Evolutionary conservation across 2,329 filamentous ascomycete genomes (phyloP).

Genomic region (Exophiala phaeomuriformis): DNA sequence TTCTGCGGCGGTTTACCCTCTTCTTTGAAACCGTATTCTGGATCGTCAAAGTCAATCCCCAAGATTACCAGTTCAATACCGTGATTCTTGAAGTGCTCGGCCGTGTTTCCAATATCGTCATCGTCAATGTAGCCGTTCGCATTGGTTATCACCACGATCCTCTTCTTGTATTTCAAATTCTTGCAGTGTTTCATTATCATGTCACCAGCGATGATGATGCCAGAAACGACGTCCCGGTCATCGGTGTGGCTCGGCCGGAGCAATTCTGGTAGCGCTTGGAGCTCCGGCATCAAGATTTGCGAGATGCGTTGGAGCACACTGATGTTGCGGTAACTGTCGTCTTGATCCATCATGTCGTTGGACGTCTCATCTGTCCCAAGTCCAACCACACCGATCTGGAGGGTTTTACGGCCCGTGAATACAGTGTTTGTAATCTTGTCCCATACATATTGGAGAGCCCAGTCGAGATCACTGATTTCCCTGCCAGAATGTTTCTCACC

Average conservation of each 20-base stretch:
- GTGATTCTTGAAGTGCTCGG: slow-evolving; percentile 52
- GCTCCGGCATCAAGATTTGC: slow-evolving; percentile 62
- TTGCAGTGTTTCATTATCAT: slow-evolving; percentile 77
- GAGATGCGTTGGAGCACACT: slow-evolving; percentile 57
- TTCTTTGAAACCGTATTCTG: slow-evolving; percentile 84
- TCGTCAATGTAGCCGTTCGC: slow-evolving; percentile 65
- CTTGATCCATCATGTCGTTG: slow-evolving; percentile 55
- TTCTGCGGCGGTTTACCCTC: slow-evolving; percentile 71
- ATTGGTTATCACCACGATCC: slow-evolving; percentile 80
- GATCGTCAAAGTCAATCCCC: slow-evolving; percentile 91
- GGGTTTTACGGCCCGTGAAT: slow-evolving; percentile 64
- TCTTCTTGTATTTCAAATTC: slow-evolving; percentile 71
- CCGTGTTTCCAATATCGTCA: slow-evolving; percentile 51
- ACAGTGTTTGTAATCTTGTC: slow-evolving; percentile 77
- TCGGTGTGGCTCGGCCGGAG: slow-evolving; percentile 62
- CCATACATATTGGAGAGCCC: slow-evolving; percentile 87
- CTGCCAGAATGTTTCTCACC: slow-evolving; percentile 63
- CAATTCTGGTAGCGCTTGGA: slow-evolving; percentile 56
- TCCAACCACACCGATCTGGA: slow-evolving; percentile 70
- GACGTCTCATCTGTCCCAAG: slow-evolving; percentile 70
- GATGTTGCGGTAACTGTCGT: slow-evolving; percentile 74
- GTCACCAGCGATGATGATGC: slow-evolving; percentile 74
- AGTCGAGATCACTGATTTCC: slow-evolving; percentile 74
- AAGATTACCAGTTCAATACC: slow-evolving; percentile 73
- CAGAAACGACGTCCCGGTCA: slow-evolving; percentile 75